Conservation (phyloP, 495 filamentous ascomycete species). For the Neurospora terricola region DNA sequence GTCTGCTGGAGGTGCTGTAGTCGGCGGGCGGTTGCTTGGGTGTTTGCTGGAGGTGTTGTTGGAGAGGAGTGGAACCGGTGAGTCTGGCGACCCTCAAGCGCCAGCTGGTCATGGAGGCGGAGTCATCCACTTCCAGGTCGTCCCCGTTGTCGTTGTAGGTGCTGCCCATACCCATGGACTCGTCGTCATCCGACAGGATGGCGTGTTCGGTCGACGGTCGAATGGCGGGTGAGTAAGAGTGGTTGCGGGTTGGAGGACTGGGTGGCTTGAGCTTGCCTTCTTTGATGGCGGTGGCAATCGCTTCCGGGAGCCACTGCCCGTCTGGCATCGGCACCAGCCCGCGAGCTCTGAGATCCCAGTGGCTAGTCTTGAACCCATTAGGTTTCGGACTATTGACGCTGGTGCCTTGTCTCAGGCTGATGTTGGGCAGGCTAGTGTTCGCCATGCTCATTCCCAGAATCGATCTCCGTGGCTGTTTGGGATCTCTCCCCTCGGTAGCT, state of each 20-base stretch:
- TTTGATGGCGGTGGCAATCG: slow-evolving; percentile 24
- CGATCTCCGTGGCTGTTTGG: slow-evolving; percentile 9
- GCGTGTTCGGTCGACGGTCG: neutral
- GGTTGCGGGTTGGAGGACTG: neutral
- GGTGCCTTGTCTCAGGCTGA: neutral
- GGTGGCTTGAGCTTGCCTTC: slow-evolving; percentile 12
- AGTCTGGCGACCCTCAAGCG: slow-evolving; percentile 3
- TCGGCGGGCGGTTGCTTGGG: neutral
- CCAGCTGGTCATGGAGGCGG: neutral
- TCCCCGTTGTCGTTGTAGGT: neutral
- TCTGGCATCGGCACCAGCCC: slow-evolving; percentile 35
- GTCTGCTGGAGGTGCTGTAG: neutral
- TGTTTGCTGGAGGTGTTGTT: neutral
- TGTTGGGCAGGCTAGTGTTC: neutral
- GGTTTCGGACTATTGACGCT: neutral
- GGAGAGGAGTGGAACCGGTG: neutral
- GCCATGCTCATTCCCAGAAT: neutral
- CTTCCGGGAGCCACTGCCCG: slow-evolving; percentile 33
- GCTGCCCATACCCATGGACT: neutral
- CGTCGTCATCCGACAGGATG: neutral
- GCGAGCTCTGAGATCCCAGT: slow-evolving; percentile 32
- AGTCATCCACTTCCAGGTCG: neutral
- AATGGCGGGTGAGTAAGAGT: neutral
- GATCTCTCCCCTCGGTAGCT: slow-evolving; percentile 7
- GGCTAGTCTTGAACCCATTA: slow-evolving; percentile 14